Evolutionary conservation across 1,139 yeast species (phyloP).

Genomic region (Kodamaea alishanica): DNA sequence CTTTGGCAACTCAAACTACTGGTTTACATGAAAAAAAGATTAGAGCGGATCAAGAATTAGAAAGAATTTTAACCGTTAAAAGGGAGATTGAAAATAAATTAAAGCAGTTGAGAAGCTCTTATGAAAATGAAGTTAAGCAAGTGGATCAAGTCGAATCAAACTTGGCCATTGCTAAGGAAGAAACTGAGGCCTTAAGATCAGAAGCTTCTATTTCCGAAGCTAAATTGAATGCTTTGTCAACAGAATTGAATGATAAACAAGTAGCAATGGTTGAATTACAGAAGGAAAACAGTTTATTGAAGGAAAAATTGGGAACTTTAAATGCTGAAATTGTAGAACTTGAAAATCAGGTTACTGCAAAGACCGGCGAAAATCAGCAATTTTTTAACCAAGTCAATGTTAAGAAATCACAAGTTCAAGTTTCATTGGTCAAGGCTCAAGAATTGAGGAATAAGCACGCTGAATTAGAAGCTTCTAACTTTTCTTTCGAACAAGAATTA

Average conservation of each 20-base stretch:
- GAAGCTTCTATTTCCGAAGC: slow-evolving; percentile 83
- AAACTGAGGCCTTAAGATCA: slow-evolving; percentile 67
- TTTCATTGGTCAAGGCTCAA: slow-evolving; percentile 55
- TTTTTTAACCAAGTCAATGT: slow-evolving; percentile 63
- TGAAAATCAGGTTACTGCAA: slow-evolving; percentile 51
- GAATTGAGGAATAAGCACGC: slow-evolving; percentile 31
- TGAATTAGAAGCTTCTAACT: slow-evolving; percentile 26
- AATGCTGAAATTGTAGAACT: slow-evolving; percentile 66
- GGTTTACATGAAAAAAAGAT: slow-evolving; percentile 66
- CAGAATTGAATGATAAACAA: slow-evolving; percentile 62
- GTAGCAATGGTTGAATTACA: slow-evolving; percentile 60
- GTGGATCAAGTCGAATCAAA: slow-evolving; percentile 65
- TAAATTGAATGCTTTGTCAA: slow-evolving; percentile 66
- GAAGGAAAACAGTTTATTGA: slow-evolving; percentile 59
- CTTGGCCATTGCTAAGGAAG: slow-evolving; percentile 58
- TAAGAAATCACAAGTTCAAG: slow-evolving; percentile 64
- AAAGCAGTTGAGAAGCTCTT: slow-evolving; percentile 60
- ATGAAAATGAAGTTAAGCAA: slow-evolving; percentile 76
- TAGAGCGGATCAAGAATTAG: slow-evolving; percentile 73
- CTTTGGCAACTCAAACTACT: slow-evolving; percentile 72
- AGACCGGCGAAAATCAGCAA: slow-evolving; percentile 53
- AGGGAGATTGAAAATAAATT: slow-evolving; percentile 70
- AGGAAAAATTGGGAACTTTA: slow-evolving; percentile 62
- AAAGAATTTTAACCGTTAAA: slow-evolving; percentile 60
- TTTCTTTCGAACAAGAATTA: slow-evolving; percentile 24